Percentiles rank a stretch among this genome's conserved stretches.
These are phyloP conservation scores for Lipomyces chichibuensis DNA, from an alignment of 805 yeast genomes.

Conservation along the genomic window DNA sequence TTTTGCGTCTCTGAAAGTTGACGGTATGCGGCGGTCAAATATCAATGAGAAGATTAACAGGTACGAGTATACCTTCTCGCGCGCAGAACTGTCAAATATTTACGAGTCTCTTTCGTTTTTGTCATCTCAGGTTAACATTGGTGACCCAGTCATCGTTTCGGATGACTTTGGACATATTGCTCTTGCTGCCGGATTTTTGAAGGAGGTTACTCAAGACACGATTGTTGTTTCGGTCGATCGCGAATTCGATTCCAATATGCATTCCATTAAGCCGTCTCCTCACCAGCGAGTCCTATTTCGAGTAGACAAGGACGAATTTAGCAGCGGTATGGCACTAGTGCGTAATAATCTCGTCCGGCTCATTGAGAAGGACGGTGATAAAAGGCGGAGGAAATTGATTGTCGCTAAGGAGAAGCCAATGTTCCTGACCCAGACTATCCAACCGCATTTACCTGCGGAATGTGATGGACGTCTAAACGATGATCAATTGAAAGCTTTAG, in stretches of 20 bases:
- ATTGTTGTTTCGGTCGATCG: constrained; percentile 59
- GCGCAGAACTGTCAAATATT: constrained; percentile 10
- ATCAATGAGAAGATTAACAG: constrained; percentile 10
- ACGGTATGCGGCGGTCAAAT: background rate
- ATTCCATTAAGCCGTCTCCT: background rate
- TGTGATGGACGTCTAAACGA: constrained; percentile 53
- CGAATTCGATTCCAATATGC: constrained; percentile 45
- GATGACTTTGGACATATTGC: constrained; percentile 81
- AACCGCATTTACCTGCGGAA: background rate
- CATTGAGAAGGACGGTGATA: constrained; percentile 56
- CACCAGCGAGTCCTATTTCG: constrained; percentile 51
- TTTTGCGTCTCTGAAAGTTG: constrained; percentile 56
- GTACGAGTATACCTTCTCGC: constrained; percentile 18
- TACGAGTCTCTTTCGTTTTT: constrained; percentile 33
- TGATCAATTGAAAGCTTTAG: constrained; percentile 74
- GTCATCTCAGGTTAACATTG: constrained; percentile 55
- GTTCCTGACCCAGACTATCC: constrained; percentile 40
- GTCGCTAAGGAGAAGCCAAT: constrained; percentile 59
- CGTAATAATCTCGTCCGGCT: constrained; percentile 74
- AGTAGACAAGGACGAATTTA: constrained; percentile 78
- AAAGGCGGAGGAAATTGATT: constrained; percentile 51
- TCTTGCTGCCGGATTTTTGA: constrained; percentile 64
- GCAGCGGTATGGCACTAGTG: constrained; percentile 73
- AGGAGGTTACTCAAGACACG: constrained; percentile 48
- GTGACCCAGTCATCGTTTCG: constrained; percentile 73